These are phyloP conservation scores for Polyporus tsugae DNA, from an alignment of 1,284 basidiomycete species.

Conservation along the genomic window DNA sequence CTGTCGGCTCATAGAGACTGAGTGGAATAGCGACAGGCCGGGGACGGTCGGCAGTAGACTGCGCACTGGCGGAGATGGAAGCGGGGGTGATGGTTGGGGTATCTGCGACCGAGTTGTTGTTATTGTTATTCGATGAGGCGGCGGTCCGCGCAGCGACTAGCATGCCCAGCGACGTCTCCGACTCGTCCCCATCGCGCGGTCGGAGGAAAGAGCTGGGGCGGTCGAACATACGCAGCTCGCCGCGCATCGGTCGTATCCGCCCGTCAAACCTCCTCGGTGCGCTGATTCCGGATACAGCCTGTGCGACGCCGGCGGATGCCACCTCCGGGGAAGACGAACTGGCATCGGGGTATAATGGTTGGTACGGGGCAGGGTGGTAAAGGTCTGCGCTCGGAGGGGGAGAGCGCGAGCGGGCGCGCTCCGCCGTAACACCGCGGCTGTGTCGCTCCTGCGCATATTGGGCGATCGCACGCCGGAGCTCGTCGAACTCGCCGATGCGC, in stretches of 20 bases:
- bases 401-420: slow-evolving; percentile 11
- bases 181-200: slow-evolving; percentile 17
- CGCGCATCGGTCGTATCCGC: slow-evolving; percentile 5
- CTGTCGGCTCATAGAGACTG: too few relatives aligned
- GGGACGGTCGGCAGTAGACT: neutral
- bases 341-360: neutral
- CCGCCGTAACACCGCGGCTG: slow-evolving; percentile 10
- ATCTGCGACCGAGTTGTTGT: neutral
- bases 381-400: slow-evolving; percentile 13
- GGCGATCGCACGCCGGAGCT: slow-evolving; percentile 26
- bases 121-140: neutral
- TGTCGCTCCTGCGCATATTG: slow-evolving; percentile 23
- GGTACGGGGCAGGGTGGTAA: neutral
- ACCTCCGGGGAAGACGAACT: slow-evolving; percentile 16
- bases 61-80: neutral
- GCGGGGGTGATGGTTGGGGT: neutral
- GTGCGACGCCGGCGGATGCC: slow-evolving; percentile 1
- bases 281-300: neutral
- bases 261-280: slow-evolving; percentile 7
- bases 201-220: slow-evolving; percentile 19
- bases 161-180: slow-evolving; percentile 38
- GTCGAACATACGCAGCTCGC: slow-evolving; percentile 7
- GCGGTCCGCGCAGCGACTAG: slow-evolving; percentile 38
- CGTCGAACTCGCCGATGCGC: slow-evolving; percentile 28
- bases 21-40: neutral